Evolutionary conservation across 345 rosid species (phyloP).

Genomic region (Noccaea caerulescens): DNA sequence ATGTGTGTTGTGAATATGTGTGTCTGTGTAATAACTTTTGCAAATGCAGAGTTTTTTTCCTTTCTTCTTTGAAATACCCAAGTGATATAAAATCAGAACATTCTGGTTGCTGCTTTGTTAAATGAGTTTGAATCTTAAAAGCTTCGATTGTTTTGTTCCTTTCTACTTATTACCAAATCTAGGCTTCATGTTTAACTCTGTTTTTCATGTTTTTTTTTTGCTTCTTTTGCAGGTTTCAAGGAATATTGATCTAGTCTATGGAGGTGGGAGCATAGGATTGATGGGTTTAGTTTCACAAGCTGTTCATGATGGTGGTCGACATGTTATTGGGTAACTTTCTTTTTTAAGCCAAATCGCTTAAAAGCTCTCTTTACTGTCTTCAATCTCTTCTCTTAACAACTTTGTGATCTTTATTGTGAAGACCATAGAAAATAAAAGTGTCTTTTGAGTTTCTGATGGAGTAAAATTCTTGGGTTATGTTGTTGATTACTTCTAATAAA

Average conservation of each 20-base stretch:
- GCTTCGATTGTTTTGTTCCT: not conserved
- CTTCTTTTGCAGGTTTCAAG: constrained; percentile 72
- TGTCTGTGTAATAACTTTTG: not conserved
- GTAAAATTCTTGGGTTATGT: constrained; percentile 22
- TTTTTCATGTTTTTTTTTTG: not conserved
- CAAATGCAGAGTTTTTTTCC: constrained; percentile 24
- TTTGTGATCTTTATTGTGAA: constrained; percentile 10
- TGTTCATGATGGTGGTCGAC: constrained; percentile 99
- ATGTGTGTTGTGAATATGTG: constrained; percentile 24
- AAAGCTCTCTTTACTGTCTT: not conserved
- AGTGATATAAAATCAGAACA: constrained; percentile 5
- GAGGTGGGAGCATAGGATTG: constrained; percentile 99
- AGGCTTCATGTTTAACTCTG: constrained; percentile 37
- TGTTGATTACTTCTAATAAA: constrained; percentile 29
- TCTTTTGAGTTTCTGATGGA: constrained; percentile 22
- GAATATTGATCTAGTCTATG: constrained; percentile 98
- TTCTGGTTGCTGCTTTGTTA: constrained; percentile 14
- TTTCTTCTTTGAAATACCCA: constrained; percentile 25
- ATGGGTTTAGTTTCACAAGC: constrained; percentile 99
- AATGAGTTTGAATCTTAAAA: constrained; percentile 25
- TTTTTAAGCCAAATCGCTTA: constrained; percentile 7
- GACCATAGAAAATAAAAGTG: not conserved
- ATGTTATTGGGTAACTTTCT: constrained; percentile 86
- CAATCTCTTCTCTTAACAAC: constrained; percentile 7
- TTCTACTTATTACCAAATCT: constrained; percentile 15